A percentile compares a stretch with the other conserved stretches of the same genome.
Evolutionary conservation across 2,329 filamentous ascomycete genomes (phyloP).

Genomic region (Drechslerella dactyloides): DNA sequence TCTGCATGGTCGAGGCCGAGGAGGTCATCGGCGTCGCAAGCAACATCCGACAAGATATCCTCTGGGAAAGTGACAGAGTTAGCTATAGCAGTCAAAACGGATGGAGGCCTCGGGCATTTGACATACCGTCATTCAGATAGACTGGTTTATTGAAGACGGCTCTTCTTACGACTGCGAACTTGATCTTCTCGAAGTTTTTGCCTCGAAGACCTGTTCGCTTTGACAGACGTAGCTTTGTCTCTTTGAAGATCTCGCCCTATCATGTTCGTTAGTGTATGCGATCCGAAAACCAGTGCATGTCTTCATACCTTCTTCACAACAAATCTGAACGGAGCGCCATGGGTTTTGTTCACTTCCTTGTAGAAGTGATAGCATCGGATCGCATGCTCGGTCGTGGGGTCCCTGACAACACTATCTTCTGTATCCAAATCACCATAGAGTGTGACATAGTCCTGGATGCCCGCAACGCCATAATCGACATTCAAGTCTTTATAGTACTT

Average conservation of each 20-base stretch:
- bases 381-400: slow-evolving; percentile 68
- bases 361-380: slow-evolving; percentile 92
- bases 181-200: slow-evolving; percentile 98
- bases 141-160: slow-evolving; percentile 75
- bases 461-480: slow-evolving; percentile 74
- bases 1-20: slow-evolving; percentile 72
- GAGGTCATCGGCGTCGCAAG: slow-evolving; percentile 66
- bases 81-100: not conserved
- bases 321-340: slow-evolving; percentile 92
- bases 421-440: slow-evolving; percentile 83
- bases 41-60: slow-evolving; percentile 66
- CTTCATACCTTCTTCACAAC: slow-evolving; percentile 73
- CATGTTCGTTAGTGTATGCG: slow-evolving; percentile 11
- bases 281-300: not conserved
- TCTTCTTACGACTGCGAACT: slow-evolving; percentile 81
- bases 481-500: slow-evolving; percentile 82
- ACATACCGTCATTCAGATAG: slow-evolving; percentile 82
- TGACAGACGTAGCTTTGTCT: slow-evolving; percentile 92
- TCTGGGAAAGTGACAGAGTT: slow-evolving; percentile 59
- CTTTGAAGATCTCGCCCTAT: slow-evolving; percentile 81
- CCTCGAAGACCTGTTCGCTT: slow-evolving; percentile 93
- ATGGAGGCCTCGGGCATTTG: not conserved
- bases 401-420: slow-evolving; percentile 68
- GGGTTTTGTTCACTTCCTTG: slow-evolving; percentile 79
- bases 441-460: slow-evolving; percentile 82